Evolutionary conservation across 441 rosid genomes (phyloP), one percentile per base, ranked within the genome.

Genomic region (Bocquillonia castaneifolia): DNA sequence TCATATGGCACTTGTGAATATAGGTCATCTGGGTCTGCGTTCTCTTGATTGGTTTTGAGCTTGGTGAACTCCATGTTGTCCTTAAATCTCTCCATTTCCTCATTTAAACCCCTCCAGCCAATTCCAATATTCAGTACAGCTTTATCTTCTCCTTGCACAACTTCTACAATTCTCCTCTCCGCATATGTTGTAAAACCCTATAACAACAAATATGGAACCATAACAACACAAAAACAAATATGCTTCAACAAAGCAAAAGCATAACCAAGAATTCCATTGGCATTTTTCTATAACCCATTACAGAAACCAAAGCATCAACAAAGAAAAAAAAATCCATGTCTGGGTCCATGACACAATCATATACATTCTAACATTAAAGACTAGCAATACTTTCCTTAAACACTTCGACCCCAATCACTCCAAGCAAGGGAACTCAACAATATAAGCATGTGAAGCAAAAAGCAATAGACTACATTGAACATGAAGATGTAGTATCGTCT

Each of bases 101-200:
- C 88, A 57, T 75, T 83, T 62, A 91, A 84, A 57, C 93, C 93
- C 79, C 71, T 89, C 98, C 97, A 93, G 69, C 97, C 98, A 70
- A 86, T 91, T 40, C 98, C 97, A 62, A 85, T 88, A 72, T 78
- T 89, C 81, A 91, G 59, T 25, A 77, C 83, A 62, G 97, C 98
- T 67, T 68, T 79, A 54, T 91, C 94, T 62, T 80, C 90, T n/a
- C 97, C 96, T 81, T 88, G 93, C 72, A 91, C 94, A 62, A 77
- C 89, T 83, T 93, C 97, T 59, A 93, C 94, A 62, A 93, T 91
- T 79, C 97, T 87, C 84, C 98, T 82, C 75, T 91, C 97, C 0
- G 96, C 96, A 80, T 89, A 93, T 15, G 94, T 93, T 18, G 98
- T 93, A 76, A 89, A 91, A 17, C 94, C 98, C 94, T 93, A 62